Conservation (phyloP, 2,329 filamentous ascomycete species). For the Aspergillus novofumigatus region DNA sequence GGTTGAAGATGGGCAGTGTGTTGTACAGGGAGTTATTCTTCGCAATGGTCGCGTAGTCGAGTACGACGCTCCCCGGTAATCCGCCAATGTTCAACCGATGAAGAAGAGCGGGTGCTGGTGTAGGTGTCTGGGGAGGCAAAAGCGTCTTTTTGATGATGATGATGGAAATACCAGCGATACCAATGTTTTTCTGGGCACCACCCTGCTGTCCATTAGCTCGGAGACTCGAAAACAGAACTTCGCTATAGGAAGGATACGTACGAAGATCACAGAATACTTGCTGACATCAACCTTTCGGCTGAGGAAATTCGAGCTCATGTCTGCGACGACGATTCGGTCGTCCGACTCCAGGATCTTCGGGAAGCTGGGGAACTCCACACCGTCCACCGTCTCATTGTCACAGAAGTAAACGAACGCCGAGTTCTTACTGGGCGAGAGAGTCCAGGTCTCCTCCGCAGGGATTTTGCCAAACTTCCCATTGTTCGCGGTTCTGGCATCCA, state of each 20-base stretch:
- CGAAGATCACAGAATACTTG: constrained; percentile 83
- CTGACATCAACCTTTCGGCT: constrained; percentile 70
- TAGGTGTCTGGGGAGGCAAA: constrained; percentile 61
- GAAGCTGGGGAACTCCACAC: constrained; percentile 78
- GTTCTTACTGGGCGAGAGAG: constrained; percentile 52
- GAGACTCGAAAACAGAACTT: background rate
- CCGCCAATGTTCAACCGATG: constrained; percentile 71
- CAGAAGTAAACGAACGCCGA: constrained; percentile 79
- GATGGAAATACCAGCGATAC: constrained; percentile 79
- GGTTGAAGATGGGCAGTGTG: constrained; percentile 89
- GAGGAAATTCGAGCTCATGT: constrained; percentile 94
- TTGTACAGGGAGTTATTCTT: constrained; percentile 97
- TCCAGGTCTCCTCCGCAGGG: constrained; percentile 72
- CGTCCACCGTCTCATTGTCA: constrained; percentile 76
- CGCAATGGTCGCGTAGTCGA: constrained; percentile 78
- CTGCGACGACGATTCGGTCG: constrained; percentile 74
- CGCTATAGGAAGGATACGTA: constrained; percentile 33
- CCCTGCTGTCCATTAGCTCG: constrained; percentile 34
- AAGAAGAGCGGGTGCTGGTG: constrained; percentile 66
- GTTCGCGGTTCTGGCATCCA: constrained; percentile 61
- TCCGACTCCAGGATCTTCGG: constrained; percentile 61
- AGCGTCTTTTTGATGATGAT: constrained; percentile 78
- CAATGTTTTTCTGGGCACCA: constrained; percentile 92
- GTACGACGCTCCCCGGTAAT: constrained; percentile 59
- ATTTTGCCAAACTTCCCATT: constrained; percentile 83